A percentile compares a stretch with the other conserved stretches of the same genome.
These are phyloP conservation scores for Neospora caninum DNA, from an alignment of 169 alveolate species.

Conservation along the genomic window DNA sequence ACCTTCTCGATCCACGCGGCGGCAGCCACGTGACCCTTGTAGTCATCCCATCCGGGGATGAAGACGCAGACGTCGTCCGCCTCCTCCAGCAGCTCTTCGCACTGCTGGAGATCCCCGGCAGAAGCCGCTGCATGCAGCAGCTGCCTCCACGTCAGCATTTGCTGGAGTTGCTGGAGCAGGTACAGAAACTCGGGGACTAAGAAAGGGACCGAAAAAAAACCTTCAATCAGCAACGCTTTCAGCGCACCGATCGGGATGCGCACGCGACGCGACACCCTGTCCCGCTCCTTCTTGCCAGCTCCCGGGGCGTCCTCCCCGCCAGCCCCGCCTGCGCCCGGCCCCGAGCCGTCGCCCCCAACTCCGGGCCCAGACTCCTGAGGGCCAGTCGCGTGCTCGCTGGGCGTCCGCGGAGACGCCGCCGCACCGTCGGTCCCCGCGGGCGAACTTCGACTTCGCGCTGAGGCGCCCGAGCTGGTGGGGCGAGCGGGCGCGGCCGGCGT, in stretches of 20 bases:
- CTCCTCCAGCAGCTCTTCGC: slow-evolving; percentile 64
- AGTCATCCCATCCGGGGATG: slow-evolving; percentile 68
- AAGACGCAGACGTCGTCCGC: slow-evolving; percentile 66
- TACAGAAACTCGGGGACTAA: slow-evolving; percentile 60
- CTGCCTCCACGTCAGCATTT: slow-evolving; percentile 67
- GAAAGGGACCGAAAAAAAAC: slow-evolving; percentile 52
- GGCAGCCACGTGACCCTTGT: slow-evolving; percentile 70
- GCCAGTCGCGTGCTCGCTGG: neutral
- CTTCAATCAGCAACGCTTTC: slow-evolving; percentile 49
- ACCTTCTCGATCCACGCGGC: slow-evolving; percentile 67
- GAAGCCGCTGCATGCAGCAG: slow-evolving; percentile 66
- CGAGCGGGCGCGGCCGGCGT: neutral
- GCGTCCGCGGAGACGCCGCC: neutral
- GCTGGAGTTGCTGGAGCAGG: slow-evolving; percentile 69
- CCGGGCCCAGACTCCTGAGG: neutral
- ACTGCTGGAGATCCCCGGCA: slow-evolving; percentile 67
- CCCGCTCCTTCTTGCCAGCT: slow-evolving; percentile 50
- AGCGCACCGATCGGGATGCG: slow-evolving; percentile 58
- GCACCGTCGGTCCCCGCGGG: neutral
- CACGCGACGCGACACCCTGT: neutral
- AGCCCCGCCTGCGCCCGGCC: neutral
- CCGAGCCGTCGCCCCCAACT: neutral
- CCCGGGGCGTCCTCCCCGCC: neutral
- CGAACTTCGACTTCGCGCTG: no score
- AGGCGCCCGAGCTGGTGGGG: neutral